These are phyloP conservation scores for Rhodotorula taiwanensis DNA, from an alignment of 768 basidiomycete species.

Conservation along the genomic window DNA sequence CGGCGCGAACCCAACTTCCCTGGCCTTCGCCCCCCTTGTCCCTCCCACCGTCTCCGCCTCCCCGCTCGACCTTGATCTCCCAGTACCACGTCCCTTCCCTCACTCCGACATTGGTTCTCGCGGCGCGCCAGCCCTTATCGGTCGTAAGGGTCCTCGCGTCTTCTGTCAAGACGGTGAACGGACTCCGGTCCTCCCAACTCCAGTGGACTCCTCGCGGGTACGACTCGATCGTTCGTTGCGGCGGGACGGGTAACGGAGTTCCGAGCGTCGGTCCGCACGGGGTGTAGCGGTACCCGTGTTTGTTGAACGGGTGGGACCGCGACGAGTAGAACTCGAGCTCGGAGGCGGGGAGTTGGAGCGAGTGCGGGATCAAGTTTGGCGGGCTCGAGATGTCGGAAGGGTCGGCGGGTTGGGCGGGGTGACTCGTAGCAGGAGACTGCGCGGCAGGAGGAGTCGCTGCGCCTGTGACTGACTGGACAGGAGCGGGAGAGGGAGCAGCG, in stretches of 20 bases:
- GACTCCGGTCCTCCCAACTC: constrained; percentile 85
- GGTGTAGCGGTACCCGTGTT: constrained; percentile 42
- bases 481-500: background rate
- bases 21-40: constrained; percentile 47
- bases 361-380: constrained; percentile 7
- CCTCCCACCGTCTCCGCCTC: constrained; percentile 59
- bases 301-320: constrained; percentile 42
- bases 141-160: constrained; percentile 71
- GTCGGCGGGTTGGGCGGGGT: background rate
- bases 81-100: constrained; percentile 89
- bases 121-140: constrained; percentile 83
- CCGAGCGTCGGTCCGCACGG: constrained; percentile 54
- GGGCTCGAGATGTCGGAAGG: constrained; percentile 13
- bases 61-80: constrained; percentile 73
- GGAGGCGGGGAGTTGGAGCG: constrained; percentile 1
- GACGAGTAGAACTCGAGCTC: constrained; percentile 39
- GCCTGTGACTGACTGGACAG: background rate
- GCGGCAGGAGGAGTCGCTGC: background rate
- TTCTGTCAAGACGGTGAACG: constrained; percentile 67
- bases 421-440: background rate
- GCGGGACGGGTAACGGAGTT: constrained; percentile 45
- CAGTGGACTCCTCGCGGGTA: constrained; percentile 60
- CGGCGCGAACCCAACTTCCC: constrained; percentile 78
- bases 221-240: constrained; percentile 74
- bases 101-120: constrained; percentile 79